Conservation (phyloP, 2,329 filamentous ascomycete genomes). For the Didymosphaeria variabile region DNA sequence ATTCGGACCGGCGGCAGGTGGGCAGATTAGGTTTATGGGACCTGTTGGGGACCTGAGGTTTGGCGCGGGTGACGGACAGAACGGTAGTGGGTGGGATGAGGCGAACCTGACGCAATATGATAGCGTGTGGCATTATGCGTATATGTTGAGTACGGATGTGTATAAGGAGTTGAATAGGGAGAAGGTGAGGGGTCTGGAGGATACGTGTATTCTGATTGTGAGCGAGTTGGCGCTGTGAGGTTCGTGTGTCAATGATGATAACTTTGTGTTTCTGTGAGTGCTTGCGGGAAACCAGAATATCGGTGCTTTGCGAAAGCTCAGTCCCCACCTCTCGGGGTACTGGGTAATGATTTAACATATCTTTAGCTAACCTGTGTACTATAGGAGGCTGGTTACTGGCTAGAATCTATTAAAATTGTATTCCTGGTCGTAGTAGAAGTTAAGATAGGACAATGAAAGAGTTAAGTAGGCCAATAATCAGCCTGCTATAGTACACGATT, state of each 20-base stretch:
- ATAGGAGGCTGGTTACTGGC: no score
- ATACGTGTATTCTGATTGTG: slow-evolving; percentile 5
- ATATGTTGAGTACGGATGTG: slow-evolving; percentile 6
- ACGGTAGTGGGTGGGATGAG: neutral
- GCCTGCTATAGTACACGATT: no score
- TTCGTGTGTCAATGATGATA: neutral
- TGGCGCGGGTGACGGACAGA: neutral
- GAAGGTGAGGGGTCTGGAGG: neutral
- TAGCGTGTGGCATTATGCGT: slow-evolving; percentile 2
- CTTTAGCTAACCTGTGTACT: no score
- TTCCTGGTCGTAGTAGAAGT: no score
- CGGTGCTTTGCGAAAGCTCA: no score
- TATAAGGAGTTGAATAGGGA: neutral
- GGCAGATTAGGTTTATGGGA: neutral
- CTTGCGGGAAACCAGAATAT: neutral
- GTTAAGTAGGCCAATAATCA: no score
- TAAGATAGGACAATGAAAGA: no score
- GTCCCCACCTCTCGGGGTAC: no score
- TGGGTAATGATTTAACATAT: no score
- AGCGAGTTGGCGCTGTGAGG: neutral
- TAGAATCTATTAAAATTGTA: no score
- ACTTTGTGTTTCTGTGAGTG: neutral
- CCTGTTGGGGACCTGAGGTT: neutral
- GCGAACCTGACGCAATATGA: neutral
- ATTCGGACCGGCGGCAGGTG: neutral